Conservation (phyloP, 2,329 filamentous ascomycete genomes). For the Epichloe coenophiala region DNA sequence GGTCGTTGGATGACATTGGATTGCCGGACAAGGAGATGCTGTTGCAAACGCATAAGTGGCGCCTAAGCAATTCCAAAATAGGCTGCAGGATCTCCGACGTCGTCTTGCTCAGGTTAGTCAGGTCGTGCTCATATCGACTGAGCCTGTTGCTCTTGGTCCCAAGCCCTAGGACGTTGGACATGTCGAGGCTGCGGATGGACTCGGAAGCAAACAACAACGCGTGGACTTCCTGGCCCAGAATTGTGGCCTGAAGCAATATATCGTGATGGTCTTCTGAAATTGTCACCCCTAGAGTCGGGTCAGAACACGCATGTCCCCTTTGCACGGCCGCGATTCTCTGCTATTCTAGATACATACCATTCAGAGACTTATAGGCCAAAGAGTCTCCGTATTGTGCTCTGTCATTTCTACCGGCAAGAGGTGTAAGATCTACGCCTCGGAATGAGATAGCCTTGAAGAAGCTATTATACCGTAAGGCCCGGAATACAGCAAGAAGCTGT, state of each 20-base stretch:
- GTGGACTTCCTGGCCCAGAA: conserved; percentile 43
- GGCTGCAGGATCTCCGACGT: conserved; percentile 32
- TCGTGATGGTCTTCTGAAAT: conserved; percentile 35
- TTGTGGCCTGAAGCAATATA: conserved; percentile 32
- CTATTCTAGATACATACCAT: conserved; percentile 23
- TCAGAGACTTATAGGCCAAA: conserved; percentile 38
- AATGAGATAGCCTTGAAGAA: conserved; percentile 47
- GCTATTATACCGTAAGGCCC: conserved; percentile 43
- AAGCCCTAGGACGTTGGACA: conserved; percentile 29
- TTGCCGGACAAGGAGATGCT: conserved; percentile 39
- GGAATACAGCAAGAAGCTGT: conserved; percentile 43
- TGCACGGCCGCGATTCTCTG: not conserved
- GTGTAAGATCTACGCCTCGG: conserved; percentile 34
- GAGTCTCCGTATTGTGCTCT: conserved; percentile 29
- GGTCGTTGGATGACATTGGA: conserved; percentile 29
- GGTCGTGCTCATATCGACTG: conserved; percentile 12
- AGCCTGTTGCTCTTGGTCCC: conserved; percentile 11
- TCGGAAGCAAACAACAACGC: conserved; percentile 42
- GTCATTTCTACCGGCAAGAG: conserved; percentile 27
- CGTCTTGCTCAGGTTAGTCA: conserved; percentile 10
- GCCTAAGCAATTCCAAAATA: conserved; percentile 35
- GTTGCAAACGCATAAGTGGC: conserved; percentile 33
- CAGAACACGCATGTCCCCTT: not conserved
- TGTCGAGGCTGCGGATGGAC: conserved; percentile 39
- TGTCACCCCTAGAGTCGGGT: conserved; percentile 24